Evolutionary conservation across 208 protist species (phyloP).

Genomic region (Trypanosoma melophagium): DNA sequence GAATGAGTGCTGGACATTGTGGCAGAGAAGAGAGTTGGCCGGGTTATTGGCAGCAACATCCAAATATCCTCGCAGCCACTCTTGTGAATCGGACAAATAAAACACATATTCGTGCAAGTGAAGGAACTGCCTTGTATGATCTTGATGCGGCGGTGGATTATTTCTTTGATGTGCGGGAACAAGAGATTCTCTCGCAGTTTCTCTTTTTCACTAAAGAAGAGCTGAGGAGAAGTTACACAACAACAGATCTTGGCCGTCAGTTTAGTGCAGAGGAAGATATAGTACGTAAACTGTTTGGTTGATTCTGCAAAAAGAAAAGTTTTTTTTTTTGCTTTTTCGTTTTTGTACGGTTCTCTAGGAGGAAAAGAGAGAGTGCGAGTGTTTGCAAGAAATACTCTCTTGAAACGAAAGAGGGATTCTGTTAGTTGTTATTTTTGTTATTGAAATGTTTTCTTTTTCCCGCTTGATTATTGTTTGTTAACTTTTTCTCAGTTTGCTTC

Average conservation of each 20-base stretch:
- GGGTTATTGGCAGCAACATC: not conserved
- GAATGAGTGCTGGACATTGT: slow-evolving; percentile 3
- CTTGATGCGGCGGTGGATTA: slow-evolving; percentile 8
- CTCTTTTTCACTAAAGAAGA: slow-evolving; percentile 19
- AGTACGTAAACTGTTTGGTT: slow-evolving; percentile 6
- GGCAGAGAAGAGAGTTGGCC: slow-evolving; percentile 23
- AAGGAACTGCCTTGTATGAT: not conserved
- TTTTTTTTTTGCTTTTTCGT: slow-evolving; percentile 6
- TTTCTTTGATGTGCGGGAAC: slow-evolving; percentile 20
- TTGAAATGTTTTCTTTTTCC: too few species aligned
- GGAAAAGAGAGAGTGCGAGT: too few species aligned
- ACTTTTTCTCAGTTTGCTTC: too few species aligned
- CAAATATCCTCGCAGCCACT: not conserved
- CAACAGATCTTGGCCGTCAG: not conserved
- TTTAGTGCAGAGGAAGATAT: slow-evolving; percentile 13
- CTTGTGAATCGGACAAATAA: not conserved
- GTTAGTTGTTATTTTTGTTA: too few species aligned
- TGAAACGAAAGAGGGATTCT: too few species aligned
- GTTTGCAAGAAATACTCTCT: too few species aligned
- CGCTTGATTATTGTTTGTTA: too few species aligned
- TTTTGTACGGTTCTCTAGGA: too few species aligned
- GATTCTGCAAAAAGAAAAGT: not conserved
- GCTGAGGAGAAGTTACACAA: slow-evolving; percentile 1
- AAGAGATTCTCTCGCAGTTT: slow-evolving; percentile 17
- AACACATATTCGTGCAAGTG: not conserved